These are phyloP conservation scores for Phytopythium oedochilum DNA, from an alignment of 352 stramenopile species.

Conservation along the genomic window DNA sequence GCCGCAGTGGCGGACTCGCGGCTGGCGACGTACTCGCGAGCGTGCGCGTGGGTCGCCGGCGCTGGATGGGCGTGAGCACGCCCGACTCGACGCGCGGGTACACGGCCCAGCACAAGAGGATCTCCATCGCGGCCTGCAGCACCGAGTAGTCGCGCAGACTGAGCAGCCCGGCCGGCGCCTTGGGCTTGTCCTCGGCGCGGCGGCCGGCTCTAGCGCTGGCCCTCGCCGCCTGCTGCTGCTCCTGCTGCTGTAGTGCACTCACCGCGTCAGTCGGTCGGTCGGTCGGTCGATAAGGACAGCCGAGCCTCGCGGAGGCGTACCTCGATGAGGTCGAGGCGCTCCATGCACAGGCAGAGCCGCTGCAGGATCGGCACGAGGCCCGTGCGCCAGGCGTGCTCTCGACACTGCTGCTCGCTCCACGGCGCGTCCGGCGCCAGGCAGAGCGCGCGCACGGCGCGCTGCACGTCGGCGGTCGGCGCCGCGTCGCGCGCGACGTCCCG, in stretches of 20 bases:
- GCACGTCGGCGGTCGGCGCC: constrained; percentile 15
- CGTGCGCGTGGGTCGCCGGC: constrained; percentile 73
- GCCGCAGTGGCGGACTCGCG: too few relatives aligned
- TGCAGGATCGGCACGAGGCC: constrained; percentile 38
- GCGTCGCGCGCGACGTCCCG: constrained; percentile 39
- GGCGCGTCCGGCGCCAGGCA: constrained; percentile 12
- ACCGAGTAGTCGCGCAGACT: constrained; percentile 83
- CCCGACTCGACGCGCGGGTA: constrained; percentile 47
- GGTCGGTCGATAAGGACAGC: too few relatives aligned
- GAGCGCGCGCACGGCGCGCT: constrained; percentile 26
- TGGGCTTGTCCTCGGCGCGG: constrained; percentile 18
- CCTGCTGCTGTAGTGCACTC: constrained; percentile 7
- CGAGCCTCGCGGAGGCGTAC: too few relatives aligned
- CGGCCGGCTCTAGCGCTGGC: neutral
- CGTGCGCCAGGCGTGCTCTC: constrained; percentile 20
- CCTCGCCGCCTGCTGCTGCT: neutral
- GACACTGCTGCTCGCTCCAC: constrained; percentile 10
- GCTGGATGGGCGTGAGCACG: constrained; percentile 50
- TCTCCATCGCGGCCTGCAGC: constrained; percentile 71
- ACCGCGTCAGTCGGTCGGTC: too few relatives aligned
- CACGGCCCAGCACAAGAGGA: constrained; percentile 68
- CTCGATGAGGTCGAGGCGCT: constrained; percentile 38
- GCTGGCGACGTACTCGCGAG: constrained; percentile 75
- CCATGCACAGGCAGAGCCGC: constrained; percentile 41
- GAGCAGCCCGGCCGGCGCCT: constrained; percentile 57